phyloP scores from a whole-genome alignment of 2,329 filamentous ascomycete species.

The Diaporthe longicolla region DNA sequence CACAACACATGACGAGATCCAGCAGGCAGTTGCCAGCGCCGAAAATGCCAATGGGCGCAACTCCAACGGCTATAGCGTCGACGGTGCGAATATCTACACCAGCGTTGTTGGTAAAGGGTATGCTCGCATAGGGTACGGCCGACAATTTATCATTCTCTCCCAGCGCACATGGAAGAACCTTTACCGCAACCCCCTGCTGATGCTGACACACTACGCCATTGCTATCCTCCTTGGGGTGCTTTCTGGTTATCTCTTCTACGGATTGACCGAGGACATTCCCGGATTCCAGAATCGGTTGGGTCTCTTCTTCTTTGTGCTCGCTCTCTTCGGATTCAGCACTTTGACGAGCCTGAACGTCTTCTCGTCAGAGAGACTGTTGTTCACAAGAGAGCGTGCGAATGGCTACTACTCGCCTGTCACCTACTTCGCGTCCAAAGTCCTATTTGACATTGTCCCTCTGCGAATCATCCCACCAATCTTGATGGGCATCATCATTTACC shows the following conservation, averaged over 20 bases:
- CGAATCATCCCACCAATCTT: slow-evolving; percentile 94
- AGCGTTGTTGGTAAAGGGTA: slow-evolving; percentile 83
- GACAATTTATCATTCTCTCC: slow-evolving; percentile 92
- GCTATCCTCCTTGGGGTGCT: slow-evolving; percentile 95
- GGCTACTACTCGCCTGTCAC: slow-evolving; percentile 95
- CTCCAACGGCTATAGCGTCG: slow-evolving; percentile 64
- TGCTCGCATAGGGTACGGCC: slow-evolving; percentile 81
- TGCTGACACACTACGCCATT: slow-evolving; percentile 98
- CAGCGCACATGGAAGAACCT: slow-evolving; percentile 96
- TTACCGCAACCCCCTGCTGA: slow-evolving; percentile 96
- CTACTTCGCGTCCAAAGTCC: slow-evolving; percentile 95
- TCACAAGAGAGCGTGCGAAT: slow-evolving; percentile 94
- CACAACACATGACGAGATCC: slow-evolving; percentile 83
- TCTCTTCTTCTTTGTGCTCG: slow-evolving; percentile 96
- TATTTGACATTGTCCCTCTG: slow-evolving; percentile 98
- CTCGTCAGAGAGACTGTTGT: slow-evolving; percentile 89
- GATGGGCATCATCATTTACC: slow-evolving; percentile 96
- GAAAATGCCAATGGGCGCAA: slow-evolving; percentile 76
- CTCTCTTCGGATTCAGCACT: slow-evolving; percentile 96
- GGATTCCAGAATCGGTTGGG: slow-evolving; percentile 98
- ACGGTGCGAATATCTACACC: slow-evolving; percentile 64
- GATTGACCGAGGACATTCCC: slow-evolving; percentile 93
- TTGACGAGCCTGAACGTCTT: slow-evolving; percentile 95
- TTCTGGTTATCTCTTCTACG: slow-evolving; percentile 96
- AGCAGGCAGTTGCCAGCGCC: slow-evolving; percentile 75